These are phyloP conservation scores for Botrytis aclada DNA, from an alignment of 2,329 filamentous ascomycete species.

Conservation along the genomic window DNA sequence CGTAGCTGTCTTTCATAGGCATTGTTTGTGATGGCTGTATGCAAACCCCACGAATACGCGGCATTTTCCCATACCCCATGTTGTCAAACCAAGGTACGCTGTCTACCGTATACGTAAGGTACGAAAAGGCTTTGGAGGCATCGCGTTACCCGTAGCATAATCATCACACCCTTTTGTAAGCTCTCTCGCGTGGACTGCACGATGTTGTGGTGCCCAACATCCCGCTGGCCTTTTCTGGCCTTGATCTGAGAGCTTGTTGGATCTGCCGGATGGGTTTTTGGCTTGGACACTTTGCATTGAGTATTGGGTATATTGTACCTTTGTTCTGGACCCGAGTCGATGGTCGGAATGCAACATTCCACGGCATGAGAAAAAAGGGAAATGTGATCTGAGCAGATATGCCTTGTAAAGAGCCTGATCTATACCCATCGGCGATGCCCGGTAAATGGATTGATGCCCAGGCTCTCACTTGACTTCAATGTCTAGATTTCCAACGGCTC, in stretches of 20 bases:
- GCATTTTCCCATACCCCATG: constrained; percentile 8
- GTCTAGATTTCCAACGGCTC: not conserved
- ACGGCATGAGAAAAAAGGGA: constrained; percentile 1
- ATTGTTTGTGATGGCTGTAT: not conserved
- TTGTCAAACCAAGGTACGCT: not conserved
- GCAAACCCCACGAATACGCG: constrained; percentile 18
- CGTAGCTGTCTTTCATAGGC: not conserved
- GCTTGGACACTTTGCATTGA: not conserved
- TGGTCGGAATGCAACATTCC: not conserved
- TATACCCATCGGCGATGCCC: constrained; percentile 11
- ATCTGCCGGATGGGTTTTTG: not conserved
- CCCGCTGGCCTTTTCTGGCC: constrained; percentile 1
- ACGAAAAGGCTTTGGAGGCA: constrained; percentile 9
- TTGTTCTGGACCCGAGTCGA: constrained; percentile 13
- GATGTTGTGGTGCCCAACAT: constrained; percentile 17
- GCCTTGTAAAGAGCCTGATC: constrained; percentile 9
- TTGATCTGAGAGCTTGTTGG: not conserved
- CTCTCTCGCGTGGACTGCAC: not conserved
- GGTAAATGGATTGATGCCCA: not conserved
- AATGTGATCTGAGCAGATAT: constrained; percentile 9
- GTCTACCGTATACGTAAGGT: constrained; percentile 14
- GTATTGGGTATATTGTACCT: not conserved
- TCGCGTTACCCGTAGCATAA: not conserved
- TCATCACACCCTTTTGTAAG: constrained; percentile 1
- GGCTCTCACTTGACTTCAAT: not conserved